Percentiles rank a stretch among this genome's conserved stretches.
phyloP scores from a whole-genome alignment of 345 rosid species.

The Bruguiera sexangula region DNA sequence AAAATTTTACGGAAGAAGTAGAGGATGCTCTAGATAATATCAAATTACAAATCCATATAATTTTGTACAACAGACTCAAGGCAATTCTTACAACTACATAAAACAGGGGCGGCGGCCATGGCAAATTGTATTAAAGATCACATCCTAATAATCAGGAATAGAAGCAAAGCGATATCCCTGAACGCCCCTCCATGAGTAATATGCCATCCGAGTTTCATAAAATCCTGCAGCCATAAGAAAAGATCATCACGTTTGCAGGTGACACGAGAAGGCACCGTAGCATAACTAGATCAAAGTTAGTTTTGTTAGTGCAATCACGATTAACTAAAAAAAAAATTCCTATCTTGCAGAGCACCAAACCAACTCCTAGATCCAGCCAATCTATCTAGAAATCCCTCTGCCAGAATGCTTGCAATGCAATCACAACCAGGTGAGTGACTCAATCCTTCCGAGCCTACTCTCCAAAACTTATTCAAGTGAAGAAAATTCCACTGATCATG shows the following conservation, averaged over 20 bases:
- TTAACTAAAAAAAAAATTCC: no score
- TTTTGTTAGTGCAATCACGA: no score
- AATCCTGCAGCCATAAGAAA: conserved; percentile 49
- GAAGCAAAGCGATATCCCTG: conserved; percentile 74
- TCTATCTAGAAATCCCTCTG: not conserved
- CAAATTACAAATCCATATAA: not conserved
- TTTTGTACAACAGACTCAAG: not conserved
- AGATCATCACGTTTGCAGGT: not conserved
- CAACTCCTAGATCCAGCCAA: no score
- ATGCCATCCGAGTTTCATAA: conserved; percentile 83
- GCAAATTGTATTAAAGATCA: not conserved
- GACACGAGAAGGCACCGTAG: not conserved
- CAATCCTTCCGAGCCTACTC: conserved; percentile 1
- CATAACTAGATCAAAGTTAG: no score
- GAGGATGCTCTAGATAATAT: not conserved
- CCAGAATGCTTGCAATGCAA: not conserved
- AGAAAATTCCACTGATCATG: no score
- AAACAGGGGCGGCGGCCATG: not conserved
- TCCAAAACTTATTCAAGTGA: not conserved
- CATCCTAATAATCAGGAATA: conserved; percentile 65
- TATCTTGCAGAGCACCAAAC: no score
- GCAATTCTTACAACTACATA: not conserved
- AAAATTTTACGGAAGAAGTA: not conserved
- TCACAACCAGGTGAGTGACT: not conserved
- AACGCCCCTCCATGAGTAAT: conserved; percentile 88